Base-by-base conservation (phyloP, 1,139 yeast genomes). In the Hansenula sp. region DNA sequence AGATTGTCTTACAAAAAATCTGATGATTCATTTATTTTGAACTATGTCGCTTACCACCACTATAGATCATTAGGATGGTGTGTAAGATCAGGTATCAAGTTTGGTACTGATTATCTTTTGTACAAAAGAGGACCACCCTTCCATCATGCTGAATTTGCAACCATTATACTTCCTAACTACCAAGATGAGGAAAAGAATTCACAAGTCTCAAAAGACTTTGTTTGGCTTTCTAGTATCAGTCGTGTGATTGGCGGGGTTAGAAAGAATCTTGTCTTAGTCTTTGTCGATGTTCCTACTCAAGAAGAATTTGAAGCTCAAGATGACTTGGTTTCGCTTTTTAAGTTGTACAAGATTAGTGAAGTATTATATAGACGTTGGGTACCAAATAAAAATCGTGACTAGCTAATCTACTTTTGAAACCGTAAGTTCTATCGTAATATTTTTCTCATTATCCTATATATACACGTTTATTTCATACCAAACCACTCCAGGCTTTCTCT, bases 91-190 rank as follows among this genome's bases (percentile, higher is more conserved):
- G 98, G 97, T 0, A 77, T 90, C 43, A 92, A 92, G 59, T 92
- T 92, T 62, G 96, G 97, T 2, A 76, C 87, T 19, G 95, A 90
- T 52, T 82, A 70, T 61, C 65, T 92, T 17, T 66, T 92, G 8
- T 92, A 92, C 60, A 79, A 82, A 42, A 71, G 92, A 43, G 99
- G 99, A 0, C 98, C 98, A 10, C 97, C 97, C 1, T 89, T 90
- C 58, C 77, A 83, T 36, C 99, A 92, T 59, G 97, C 98, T 0
- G 96, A 89, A 53, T 87, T 78, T 59, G 87, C 94, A 4, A 59
- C 80, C 2, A 59, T 75, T 51, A 69, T 85, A 0, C 50, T 77
- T 34, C 70, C 75, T 3, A 60, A 65, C 28, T 55, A 59, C 34
- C 30, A 43, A 9, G 68, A 68, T 22, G 67, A 60, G 9, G 47